Evolutionary conservation across 2,329 filamentous ascomycete genomes (phyloP).

Genomic region (Claviceps sp.): DNA sequence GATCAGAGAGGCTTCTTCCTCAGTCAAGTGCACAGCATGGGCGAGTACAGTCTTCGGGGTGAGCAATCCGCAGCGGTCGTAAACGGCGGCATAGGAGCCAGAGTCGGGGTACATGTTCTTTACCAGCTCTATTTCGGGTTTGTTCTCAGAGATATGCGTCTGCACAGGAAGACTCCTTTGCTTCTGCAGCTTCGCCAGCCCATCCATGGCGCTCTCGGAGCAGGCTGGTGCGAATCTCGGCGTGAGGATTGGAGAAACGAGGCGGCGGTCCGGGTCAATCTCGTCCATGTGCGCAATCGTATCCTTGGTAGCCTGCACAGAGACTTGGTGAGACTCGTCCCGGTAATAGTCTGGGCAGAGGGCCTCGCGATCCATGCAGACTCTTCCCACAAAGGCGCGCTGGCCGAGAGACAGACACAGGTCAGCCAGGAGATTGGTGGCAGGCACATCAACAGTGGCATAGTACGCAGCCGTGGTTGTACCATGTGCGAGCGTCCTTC

Average conservation of each 20-base stretch:
- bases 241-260: constrained; percentile 72
- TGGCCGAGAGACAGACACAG: constrained; percentile 72
- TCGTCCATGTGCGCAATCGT: constrained; percentile 51
- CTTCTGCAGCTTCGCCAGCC: constrained; percentile 50
- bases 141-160: constrained; percentile 84
- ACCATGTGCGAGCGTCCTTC: constrained; percentile 72
- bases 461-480: constrained; percentile 95
- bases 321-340: constrained; percentile 51
- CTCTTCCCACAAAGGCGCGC: constrained; percentile 77
- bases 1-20: constrained; percentile 53
- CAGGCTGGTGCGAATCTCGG: constrained; percentile 54
- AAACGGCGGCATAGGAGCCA: constrained; percentile 60
- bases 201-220: constrained; percentile 43
- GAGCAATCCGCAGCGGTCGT: constrained; percentile 60
- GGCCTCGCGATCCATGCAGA: constrained; percentile 74
- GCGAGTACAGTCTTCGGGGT: constrained; percentile 66
- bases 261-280: constrained; percentile 50
- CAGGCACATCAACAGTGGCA: constrained; percentile 72
- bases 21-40: constrained; percentile 65
- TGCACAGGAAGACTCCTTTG: constrained; percentile 58
- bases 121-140: constrained; percentile 59
- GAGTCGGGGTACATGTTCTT: constrained; percentile 51
- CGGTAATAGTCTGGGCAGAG: constrained; percentile 66
- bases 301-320: constrained; percentile 40
- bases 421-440: constrained; percentile 83